phyloP scores from a whole-genome alignment of 352 stramenopile species.

The Phytophthora tentaculata region DNA sequence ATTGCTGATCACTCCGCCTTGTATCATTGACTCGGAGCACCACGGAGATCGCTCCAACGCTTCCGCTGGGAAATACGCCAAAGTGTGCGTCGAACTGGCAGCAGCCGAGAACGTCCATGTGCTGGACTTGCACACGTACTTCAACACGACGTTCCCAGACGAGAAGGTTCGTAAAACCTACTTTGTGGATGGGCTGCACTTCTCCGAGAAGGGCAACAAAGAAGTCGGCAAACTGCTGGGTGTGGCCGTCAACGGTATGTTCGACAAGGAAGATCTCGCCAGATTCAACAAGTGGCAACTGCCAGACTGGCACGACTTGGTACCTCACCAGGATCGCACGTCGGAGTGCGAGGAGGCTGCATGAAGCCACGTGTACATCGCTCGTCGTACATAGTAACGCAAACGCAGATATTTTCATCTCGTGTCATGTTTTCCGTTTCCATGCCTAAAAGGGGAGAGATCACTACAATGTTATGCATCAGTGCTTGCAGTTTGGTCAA shows the following conservation, averaged over 20 bases:
- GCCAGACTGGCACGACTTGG: slow-evolving; percentile 47
- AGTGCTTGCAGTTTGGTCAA: too few species aligned
- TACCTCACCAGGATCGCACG: slow-evolving; percentile 21
- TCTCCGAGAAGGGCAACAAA: slow-evolving; percentile 56
- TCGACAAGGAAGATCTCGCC: slow-evolving; percentile 32
- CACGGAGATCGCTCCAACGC: slow-evolving; percentile 53
- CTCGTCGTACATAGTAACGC: too few species aligned
- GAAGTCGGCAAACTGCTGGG: slow-evolving; percentile 35
- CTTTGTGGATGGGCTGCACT: slow-evolving; percentile 64
- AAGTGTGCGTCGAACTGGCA: slow-evolving; percentile 49
- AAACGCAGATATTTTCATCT: too few species aligned
- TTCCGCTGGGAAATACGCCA: slow-evolving; percentile 52
- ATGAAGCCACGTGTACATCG: neutral
- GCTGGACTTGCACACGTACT: slow-evolving; percentile 59
- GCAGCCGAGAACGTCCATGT: slow-evolving; percentile 41
- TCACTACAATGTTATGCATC: too few species aligned
- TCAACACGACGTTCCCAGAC: slow-evolving; percentile 51
- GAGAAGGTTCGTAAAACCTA: slow-evolving; percentile 31
- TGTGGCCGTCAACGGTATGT: slow-evolving; percentile 39
- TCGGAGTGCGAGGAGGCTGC: neutral
- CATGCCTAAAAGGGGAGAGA: too few species aligned
- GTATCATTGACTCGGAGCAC: slow-evolving; percentile 47
- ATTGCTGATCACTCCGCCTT: slow-evolving; percentile 43
- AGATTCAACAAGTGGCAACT: slow-evolving; percentile 47
- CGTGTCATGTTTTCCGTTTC: too few species aligned